Evolutionary conservation across 352 stramenopile genomes (phyloP), one percentile per base, ranked within the genome.

Genomic region (Globisporangium nagaii): DNA sequence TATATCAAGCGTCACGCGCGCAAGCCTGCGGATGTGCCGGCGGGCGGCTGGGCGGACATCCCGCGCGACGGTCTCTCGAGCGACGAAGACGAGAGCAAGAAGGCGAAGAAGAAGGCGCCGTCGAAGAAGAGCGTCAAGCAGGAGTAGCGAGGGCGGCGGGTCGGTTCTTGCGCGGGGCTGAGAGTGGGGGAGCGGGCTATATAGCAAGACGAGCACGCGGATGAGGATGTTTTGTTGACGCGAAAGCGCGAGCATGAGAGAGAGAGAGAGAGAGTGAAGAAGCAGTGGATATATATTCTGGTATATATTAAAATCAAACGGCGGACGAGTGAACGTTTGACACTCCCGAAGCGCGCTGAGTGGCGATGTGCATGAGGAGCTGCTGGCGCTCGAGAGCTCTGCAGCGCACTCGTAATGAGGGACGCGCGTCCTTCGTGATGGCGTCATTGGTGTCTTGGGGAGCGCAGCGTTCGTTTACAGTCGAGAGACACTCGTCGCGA

Each of bases 1-100:
- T 94, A 82, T 66, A 82, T 94, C 62, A 94, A 94, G 67, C 76
- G 82, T 32, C 84, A 94, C 55, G 82, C 77, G 34, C 78, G 83
- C 54, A 94, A 94, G 56, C 53, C 75, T 1, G 62, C 68, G 17
- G 80, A 86, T 42, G 20, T 94, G 36, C 81, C 84, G 5, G 51
- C 73, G 0, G 76, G 67, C n/a, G 84, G 84, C 31, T 94, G 84
- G 84, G 66, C 60, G 3, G 72, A 79, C 17, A 82, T 94, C 32
- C 75, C 65, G 17, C 84, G 84, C 19, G 78, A 93, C 25, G 84
- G 84, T 37, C 46, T 80, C 15, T 94, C 84, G 15, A 91, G 84
- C 44, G 84, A 90, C 49, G 84, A 93, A 60, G 83, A 93, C 34
- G 79, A 89, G 60, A 67, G 58, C 31, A 66, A 77, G 44, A 76